These are phyloP conservation scores for Cicer chorassanicum DNA, from an alignment of 306 rosid species.

Conservation along the genomic window DNA sequence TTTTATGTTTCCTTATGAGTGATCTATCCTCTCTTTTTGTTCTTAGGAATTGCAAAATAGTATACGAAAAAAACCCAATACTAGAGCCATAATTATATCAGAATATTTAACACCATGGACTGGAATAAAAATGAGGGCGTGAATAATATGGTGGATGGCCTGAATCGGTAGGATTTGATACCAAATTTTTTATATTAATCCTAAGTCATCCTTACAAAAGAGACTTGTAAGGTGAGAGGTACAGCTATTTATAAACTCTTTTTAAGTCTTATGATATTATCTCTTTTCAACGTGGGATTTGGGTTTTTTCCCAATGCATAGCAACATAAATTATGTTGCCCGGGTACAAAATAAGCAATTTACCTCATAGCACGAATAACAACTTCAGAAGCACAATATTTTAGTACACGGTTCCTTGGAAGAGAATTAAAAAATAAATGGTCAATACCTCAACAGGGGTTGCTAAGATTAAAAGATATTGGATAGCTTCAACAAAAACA, in stretches of 20 bases:
- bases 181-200: background rate
- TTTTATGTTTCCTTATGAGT: background rate
- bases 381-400: slow-evolving; percentile 18
- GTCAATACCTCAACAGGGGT: slow-evolving; percentile 87
- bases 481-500: slow-evolving; percentile 96
- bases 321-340: slow-evolving; percentile 30
- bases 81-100: slow-evolving; percentile 9
- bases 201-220: background rate
- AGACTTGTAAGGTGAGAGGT: background rate
- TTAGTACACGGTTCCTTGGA: slow-evolving; percentile 29
- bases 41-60: background rate
- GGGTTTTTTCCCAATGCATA: background rate
- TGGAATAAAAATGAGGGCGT: background rate
- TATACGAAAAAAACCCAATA: background rate
- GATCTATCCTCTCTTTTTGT: too few species aligned
- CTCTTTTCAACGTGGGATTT: background rate
- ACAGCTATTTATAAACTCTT: background rate
- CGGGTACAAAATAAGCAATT: slow-evolving; percentile 35
- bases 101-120: slow-evolving; percentile 1
- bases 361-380: slow-evolving; percentile 1
- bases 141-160: slow-evolving; percentile 12
- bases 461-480: slow-evolving; percentile 82
- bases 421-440: slow-evolving; percentile 31
- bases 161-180: background rate
- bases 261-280: background rate